Evolutionary conservation across 306 rosid species (phyloP), one percentile per base, ranked within the genome.

Genomic region (Gastrolobium bilobum): DNA sequence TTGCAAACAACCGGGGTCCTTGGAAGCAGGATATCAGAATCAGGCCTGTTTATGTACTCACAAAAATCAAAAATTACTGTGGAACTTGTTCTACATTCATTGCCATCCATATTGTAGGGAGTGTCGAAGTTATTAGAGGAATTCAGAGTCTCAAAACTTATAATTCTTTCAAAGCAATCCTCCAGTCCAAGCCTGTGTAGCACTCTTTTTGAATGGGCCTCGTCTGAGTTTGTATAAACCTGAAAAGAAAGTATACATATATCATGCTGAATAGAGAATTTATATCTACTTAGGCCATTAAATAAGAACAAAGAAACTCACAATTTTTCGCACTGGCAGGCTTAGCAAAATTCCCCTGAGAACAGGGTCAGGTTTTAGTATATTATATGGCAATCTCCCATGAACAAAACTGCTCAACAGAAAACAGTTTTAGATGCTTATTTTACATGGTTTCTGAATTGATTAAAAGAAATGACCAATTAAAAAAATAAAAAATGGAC

Each of bases 71-170:
- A 74, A 10, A 82, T 46, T 14, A 5, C 88, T 8, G 73, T 4
- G 47, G 65, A 64, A 70, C 29, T 75, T 79, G 53, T 65, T 38
- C 15, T 52, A 9, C 11, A 34, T 56, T 72, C 79, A 77, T 42
- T 59, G 68, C 20, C 82, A 71, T 52, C 79, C 46, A 77, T 40
- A 9, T 29, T 81, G 31, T 47, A 72, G 20, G 80, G 34, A 53
- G 44, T 56, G 48, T 54, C 37, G 29, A 11, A 47, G 14, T 52
- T 26, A 53, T 62, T 63, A 46, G 68, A 57, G 31, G 86, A 75
- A 84, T 94, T 94, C 65, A 94, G 75, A 68, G 97, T 92, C 83
- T 94, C 98, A 80, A 94, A 94, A 90, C 85, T 81, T 76, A 94
- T 83, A 57, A 92, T 52, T 46, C 73, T 78, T 84, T 94, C 97